Percentiles rank a stretch among this genome's conserved stretches.
These are phyloP conservation scores for Boletus sp. DNA, from an alignment of 768 basidiomycete genomes.

Conservation along the genomic window DNA sequence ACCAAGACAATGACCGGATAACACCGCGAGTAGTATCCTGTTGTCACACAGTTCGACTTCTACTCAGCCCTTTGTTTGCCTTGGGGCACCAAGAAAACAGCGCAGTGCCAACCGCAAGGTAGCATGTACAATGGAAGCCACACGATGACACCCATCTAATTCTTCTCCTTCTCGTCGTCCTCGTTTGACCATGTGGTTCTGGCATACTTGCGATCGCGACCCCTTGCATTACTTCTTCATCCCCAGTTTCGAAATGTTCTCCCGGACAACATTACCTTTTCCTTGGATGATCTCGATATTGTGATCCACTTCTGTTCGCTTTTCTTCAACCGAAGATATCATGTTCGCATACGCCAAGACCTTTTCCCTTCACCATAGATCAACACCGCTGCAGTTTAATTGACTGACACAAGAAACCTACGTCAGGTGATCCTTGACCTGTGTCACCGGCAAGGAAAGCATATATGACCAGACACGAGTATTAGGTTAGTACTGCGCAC, in stretches of 20 bases:
- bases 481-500: constrained; percentile 12
- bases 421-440: constrained; percentile 32
- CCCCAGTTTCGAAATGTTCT: constrained; percentile 23
- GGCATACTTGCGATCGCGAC: not conserved
- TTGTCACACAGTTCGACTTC: too few species aligned
- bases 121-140: not conserved
- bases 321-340: constrained; percentile 23
- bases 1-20: too few species aligned
- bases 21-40: not conserved
- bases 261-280: constrained; percentile 18
- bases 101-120: not conserved
- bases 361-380: constrained; percentile 19
- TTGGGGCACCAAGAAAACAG: not conserved
- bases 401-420: constrained; percentile 5
- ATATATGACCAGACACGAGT: not conserved
- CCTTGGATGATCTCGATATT: constrained; percentile 19
- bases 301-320: constrained; percentile 16
- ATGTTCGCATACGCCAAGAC: constrained; percentile 20
- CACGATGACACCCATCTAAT: not conserved
- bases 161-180: not conserved
- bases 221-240: constrained; percentile 7
- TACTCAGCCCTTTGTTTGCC: not conserved
- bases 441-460: not conserved
- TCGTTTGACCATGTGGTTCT: not conserved
- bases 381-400: not conserved